phyloP scores from a whole-genome alignment of 129 eudicot genomes.

The Centaurea solstitialis region DNA sequence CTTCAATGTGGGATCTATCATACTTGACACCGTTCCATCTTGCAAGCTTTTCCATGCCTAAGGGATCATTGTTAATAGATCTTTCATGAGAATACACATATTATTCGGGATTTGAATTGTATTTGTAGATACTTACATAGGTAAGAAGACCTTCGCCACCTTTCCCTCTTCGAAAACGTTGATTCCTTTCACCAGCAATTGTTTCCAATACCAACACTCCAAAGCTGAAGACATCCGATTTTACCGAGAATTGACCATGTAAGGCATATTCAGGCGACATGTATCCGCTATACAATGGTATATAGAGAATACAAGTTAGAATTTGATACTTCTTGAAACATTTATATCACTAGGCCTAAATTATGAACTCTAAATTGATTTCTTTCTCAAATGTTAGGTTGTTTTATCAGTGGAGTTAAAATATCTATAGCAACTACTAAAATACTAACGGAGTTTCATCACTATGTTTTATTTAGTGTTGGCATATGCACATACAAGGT shows the following conservation, averaged over 20 bases:
- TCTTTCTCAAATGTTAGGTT: not conserved
- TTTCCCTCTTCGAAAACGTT: not conserved
- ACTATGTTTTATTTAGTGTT: not conserved
- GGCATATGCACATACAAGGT: not conserved
- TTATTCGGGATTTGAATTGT: not conserved
- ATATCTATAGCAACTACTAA: too few relatives aligned
- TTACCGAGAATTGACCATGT: not conserved
- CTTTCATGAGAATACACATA: too few relatives aligned
- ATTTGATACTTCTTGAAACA: too few relatives aligned
- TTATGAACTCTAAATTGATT: too few relatives aligned
- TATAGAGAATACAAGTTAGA: too few relatives aligned
- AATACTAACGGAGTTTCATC: too few relatives aligned
- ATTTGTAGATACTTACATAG: not conserved
- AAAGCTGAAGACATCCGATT: conserved; percentile 14
- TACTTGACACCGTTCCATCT: not conserved
- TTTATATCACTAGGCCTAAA: too few relatives aligned
- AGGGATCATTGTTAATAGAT: too few relatives aligned
- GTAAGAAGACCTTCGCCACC: not conserved
- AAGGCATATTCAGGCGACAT: not conserved
- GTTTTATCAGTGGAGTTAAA: not conserved
- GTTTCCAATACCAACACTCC: conserved; percentile 28
- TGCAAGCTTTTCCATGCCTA: conserved; percentile 9
- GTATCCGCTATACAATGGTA: not conserved
- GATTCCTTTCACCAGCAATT: too few relatives aligned
- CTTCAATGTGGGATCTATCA: conserved; percentile 5